Conservation (phyloP, 108 stramenopile species). For the Tribonema minus region DNA sequence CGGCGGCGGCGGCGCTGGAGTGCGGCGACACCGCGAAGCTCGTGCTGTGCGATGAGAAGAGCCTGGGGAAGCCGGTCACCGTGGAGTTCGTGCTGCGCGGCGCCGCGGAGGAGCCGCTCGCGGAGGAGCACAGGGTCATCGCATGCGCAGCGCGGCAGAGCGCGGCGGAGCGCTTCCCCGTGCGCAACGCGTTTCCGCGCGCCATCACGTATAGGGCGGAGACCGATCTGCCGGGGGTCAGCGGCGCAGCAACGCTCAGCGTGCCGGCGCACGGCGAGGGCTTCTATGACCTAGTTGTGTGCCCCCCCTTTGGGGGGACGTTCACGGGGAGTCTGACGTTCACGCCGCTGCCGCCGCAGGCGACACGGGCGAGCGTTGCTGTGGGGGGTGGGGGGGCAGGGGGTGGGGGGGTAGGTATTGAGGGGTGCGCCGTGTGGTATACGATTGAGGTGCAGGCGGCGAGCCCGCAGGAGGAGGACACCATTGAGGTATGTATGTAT, state of each 20-base stretch:
- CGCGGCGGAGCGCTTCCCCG: constrained; percentile 20
- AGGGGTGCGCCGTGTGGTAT: no score
- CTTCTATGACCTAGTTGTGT: constrained; percentile 38
- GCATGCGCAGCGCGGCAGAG: constrained; percentile 55
- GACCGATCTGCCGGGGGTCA: constrained; percentile 56
- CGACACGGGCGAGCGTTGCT: no score
- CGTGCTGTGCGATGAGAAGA: constrained; percentile 30
- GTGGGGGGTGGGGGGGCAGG: no score
- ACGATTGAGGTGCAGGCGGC: constrained; percentile 50
- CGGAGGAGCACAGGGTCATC: constrained; percentile 47
- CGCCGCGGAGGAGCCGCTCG: constrained; percentile 52
- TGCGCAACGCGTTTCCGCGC: constrained; percentile 9
- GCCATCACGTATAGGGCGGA: constrained; percentile 45
- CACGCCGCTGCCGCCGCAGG: no score
- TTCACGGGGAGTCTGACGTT: constrained; percentile 59
- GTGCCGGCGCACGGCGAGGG: constrained; percentile 16
- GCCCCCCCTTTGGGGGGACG: constrained; percentile 51
- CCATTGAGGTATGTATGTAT: no score
- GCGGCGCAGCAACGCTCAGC: constrained; percentile 10
- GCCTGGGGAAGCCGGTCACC: constrained; percentile 20
- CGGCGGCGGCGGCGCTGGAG: no score
- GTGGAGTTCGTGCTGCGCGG: constrained; percentile 53
- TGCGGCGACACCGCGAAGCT: constrained; percentile 39
- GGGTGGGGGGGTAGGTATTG: constrained; percentile 5
- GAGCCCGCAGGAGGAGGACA: constrained; percentile 52